Base-by-base conservation (phyloP, 1,284 basidiomycete genomes). In the Cutaneotrichosporon cavernicola region DNA sequence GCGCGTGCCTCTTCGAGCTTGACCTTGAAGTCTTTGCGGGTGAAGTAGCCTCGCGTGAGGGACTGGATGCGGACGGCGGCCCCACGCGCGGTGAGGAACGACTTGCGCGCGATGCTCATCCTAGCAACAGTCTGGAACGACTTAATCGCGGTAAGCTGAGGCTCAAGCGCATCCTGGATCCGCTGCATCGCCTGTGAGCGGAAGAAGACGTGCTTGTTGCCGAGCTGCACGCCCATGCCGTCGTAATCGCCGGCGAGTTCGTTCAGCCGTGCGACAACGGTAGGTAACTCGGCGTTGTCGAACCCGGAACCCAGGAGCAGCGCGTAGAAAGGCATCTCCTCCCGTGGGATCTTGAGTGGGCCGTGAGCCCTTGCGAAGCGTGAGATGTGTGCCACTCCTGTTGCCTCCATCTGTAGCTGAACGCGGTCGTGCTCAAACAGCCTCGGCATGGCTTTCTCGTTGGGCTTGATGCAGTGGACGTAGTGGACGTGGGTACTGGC, bases 391-490 rank as follows among this genome's bases (percentile, higher is more conserved):
- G 64, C 58, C 30, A 68, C 65, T 4, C 66, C 66, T 3, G 64
- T 60, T 3, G 66, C 66, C 11, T 63, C 63, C 52, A 68, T 64
- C 53, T 68, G 66, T 14, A 60, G 31, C 49, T 55, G 57, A 22
- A 68, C 64, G 21, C 62, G 62, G 5, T 56, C 53, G n/a, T 60
- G 59, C 30, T 63, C 59, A 30, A 68, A 63, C 16, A 58, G 16
- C 52, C 66, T 59, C 1, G 63, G 51, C 43, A 53, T 60, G 2
- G 66, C 63, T 36, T 63, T 55, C 38, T 68, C 62, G 60, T 68
- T 68, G 9, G 66, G 62, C 64, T 68, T 68, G 64, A 68, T 65
- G 58, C 66, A 68, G 36, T 68, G 66, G 26, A 68, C 65, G 53
- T 68, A 65, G 52, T 63, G 66, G 5, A 65, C 64, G 26, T 50